These are phyloP conservation scores for Blastobotrys arbuscula DNA, from an alignment of 1,139 yeast genomes.

Conservation along the genomic window DNA sequence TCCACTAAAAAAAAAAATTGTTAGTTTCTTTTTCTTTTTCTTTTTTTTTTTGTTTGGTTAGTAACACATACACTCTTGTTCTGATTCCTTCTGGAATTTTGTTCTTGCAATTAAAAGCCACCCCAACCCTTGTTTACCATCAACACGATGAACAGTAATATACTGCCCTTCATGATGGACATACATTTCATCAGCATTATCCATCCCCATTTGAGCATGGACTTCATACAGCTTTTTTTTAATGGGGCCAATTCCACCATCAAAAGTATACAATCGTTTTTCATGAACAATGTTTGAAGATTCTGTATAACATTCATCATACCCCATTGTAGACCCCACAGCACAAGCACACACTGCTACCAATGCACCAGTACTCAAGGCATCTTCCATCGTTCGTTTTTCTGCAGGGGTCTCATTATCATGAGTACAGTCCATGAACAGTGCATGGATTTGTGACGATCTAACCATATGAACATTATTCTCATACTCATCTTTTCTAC, in stretches of 20 bases:
- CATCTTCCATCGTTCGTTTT: slow-evolving; percentile 88
- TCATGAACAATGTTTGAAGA: slow-evolving; percentile 81
- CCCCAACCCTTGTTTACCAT: slow-evolving; percentile 80
- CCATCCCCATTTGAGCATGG: slow-evolving; percentile 61
- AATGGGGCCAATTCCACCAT: slow-evolving; percentile 67
- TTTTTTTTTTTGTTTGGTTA: neutral
- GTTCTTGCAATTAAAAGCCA: slow-evolving; percentile 86
- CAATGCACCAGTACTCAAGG: slow-evolving; percentile 89
- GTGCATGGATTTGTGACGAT: slow-evolving; percentile 76
- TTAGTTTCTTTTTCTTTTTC: slow-evolving; percentile 13
- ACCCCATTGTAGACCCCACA: slow-evolving; percentile 91
- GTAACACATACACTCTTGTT: slow-evolving; percentile 27
- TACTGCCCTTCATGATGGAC: slow-evolving; percentile 92
- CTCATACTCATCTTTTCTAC: slow-evolving; percentile 14
- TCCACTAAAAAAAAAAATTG: slow-evolving; percentile 51
- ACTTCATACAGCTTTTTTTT: slow-evolving; percentile 55
- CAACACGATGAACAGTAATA: slow-evolving; percentile 83
- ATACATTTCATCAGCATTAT: slow-evolving; percentile 82
- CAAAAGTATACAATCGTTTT: slow-evolving; percentile 54
- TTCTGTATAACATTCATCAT: slow-evolving; percentile 84
- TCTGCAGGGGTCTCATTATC: slow-evolving; percentile 89
- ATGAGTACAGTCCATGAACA: slow-evolving; percentile 97
- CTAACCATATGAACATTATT: slow-evolving; percentile 44
- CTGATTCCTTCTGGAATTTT: slow-evolving; percentile 47
- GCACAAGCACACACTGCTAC: slow-evolving; percentile 93